phyloP scores from a whole-genome alignment of 2,329 filamentous ascomycete genomes.

The Ascochyta lentis region DNA sequence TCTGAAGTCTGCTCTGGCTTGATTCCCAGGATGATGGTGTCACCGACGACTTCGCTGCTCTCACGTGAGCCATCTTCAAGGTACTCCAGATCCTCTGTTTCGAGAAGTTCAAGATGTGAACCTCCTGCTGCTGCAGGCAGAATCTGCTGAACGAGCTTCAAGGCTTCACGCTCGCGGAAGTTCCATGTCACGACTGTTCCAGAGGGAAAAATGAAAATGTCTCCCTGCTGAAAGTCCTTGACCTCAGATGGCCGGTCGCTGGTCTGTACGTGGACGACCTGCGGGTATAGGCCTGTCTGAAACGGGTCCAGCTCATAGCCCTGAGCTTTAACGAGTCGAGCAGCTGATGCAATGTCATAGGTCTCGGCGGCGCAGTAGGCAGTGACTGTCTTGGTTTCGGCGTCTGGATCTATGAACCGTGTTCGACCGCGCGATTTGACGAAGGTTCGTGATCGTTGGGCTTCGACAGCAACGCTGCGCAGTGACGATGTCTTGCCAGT shows the following conservation, averaged over 20 bases:
- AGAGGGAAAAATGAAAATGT: slow-evolving; percentile 95
- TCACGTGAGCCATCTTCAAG: slow-evolving; percentile 75
- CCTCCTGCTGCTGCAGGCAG: slow-evolving; percentile 78
- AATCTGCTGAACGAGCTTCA: slow-evolving; percentile 62
- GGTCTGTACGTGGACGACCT: slow-evolving; percentile 67
- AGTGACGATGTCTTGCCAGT: slow-evolving; percentile 64
- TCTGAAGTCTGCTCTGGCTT: slow-evolving; percentile 51
- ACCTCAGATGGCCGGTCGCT: slow-evolving; percentile 48
- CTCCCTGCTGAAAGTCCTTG: slow-evolving; percentile 66
- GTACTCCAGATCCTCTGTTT: slow-evolving; percentile 91
- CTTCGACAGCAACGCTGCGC: slow-evolving; percentile 83
- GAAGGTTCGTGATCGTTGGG: slow-evolving; percentile 68
- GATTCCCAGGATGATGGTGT: slow-evolving; percentile 88
- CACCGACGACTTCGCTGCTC: slow-evolving; percentile 79
- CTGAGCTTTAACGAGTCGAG: slow-evolving; percentile 62
- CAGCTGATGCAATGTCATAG: slow-evolving; percentile 66
- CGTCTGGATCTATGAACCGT: slow-evolving; percentile 55
- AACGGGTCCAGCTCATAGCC: slow-evolving; percentile 69
- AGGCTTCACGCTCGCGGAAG: slow-evolving; percentile 75
- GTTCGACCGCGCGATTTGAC: slow-evolving; percentile 56
- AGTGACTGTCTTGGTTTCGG: slow-evolving; percentile 61
- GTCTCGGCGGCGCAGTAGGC: slow-evolving; percentile 73
- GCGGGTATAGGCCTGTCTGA: slow-evolving; percentile 67
- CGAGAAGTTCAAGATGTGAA: slow-evolving; percentile 73
- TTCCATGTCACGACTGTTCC: slow-evolving; percentile 95